Evolutionary conservation across 192 early-diverging fungal species (phyloP).

Genomic region (Rhizophagus sp.): DNA sequence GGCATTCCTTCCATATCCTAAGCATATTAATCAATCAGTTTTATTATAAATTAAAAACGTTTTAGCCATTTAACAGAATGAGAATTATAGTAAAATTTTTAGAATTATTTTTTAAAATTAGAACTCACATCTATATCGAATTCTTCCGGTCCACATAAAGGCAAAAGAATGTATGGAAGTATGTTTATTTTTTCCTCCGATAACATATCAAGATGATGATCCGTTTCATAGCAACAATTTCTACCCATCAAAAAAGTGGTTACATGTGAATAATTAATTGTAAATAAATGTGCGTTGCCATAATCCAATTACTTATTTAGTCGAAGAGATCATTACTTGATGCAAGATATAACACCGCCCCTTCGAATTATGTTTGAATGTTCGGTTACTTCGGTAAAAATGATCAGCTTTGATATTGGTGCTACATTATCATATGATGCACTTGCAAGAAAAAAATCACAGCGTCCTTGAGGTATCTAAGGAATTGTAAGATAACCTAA

Average conservation of each 20-base stretch:
- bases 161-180: slow-evolving; percentile 85
- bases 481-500: neutral
- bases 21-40: neutral
- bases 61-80: no score
- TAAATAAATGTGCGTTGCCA: neutral
- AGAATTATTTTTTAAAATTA: no score
- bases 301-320: neutral
- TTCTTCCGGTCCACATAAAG: slow-evolving; percentile 90
- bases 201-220: slow-evolving; percentile 66
- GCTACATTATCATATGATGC: slow-evolving; percentile 64
- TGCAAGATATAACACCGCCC: slow-evolving; percentile 80
- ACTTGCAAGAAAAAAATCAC: slow-evolving; percentile 68
- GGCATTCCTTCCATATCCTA: slow-evolving; percentile 92
- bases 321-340: slow-evolving; percentile 66
- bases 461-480: slow-evolving; percentile 64
- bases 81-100: neutral
- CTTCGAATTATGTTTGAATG: slow-evolving; percentile 84
- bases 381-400: slow-evolving; percentile 86
- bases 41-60: no score
- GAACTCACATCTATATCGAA: slow-evolving; percentile 76
- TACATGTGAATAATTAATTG: neutral
- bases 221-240: slow-evolving; percentile 81
- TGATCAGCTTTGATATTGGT: slow-evolving; percentile 82
- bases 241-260: slow-evolving; percentile 32
- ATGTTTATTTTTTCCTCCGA: slow-evolving; percentile 74